Conservation (phyloP, 2,329 filamentous ascomycete genomes). For the Neofusicoccum parvum region DNA sequence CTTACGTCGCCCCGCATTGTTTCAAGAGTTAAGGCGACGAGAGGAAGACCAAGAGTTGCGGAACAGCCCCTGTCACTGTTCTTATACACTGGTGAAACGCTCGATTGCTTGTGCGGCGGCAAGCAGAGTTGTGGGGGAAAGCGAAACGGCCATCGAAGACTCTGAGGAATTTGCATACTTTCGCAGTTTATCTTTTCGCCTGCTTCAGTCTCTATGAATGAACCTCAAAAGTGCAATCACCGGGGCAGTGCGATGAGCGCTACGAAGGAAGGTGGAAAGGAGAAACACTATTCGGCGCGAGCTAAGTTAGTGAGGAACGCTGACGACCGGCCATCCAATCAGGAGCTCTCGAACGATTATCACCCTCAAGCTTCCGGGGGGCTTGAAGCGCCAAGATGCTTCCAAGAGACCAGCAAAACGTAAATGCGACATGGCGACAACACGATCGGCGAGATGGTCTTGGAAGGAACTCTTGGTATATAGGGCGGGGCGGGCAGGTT, state of each 20-base stretch:
- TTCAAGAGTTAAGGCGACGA: not conserved
- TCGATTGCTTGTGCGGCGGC: not conserved
- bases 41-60: not conserved
- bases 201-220: too few species aligned
- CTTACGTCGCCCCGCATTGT: not conserved
- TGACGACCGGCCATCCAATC: not conserved
- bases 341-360: not conserved
- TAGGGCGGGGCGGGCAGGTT: not conserved
- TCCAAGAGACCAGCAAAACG: constrained; percentile 1
- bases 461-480: not conserved
- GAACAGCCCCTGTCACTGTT: not conserved
- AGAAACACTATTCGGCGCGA: not conserved
- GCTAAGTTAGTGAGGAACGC: not conserved
- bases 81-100: constrained; percentile 4
- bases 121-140: not conserved
- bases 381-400: not conserved
- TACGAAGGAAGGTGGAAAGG: not conserved
- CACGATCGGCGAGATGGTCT: not conserved
- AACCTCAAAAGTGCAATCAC: too few species aligned
- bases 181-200: not conserved
- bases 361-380: not conserved
- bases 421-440: not conserved
- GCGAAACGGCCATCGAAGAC: not conserved
- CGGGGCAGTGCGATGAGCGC: not conserved
- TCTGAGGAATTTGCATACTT: not conserved